These are phyloP conservation scores for Leptographium lundbergii DNA, from an alignment of 2,329 filamentous ascomycete genomes.

Conservation along the genomic window DNA sequence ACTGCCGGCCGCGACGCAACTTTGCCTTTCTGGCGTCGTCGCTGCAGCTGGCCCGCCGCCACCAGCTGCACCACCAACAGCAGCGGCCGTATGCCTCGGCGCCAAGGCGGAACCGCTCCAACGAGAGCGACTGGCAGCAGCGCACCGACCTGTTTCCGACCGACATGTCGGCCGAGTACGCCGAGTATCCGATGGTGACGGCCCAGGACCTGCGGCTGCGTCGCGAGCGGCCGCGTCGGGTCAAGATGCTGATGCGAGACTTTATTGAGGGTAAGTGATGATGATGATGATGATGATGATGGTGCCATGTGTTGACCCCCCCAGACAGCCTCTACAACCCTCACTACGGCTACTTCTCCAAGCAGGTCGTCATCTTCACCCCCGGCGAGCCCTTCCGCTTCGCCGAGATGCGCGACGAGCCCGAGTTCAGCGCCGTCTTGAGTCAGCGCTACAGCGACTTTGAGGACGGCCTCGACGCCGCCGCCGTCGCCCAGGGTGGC, in stretches of 20 bases:
- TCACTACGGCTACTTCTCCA: constrained; percentile 90
- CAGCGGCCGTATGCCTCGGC: constrained; percentile 13
- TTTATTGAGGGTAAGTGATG: constrained; percentile 72
- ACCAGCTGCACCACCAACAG: constrained; percentile 16
- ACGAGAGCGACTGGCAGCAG: constrained; percentile 76
- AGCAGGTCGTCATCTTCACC: constrained; percentile 91
- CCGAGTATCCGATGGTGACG: constrained; percentile 72
- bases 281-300: too few species aligned
- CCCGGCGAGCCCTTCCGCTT: constrained; percentile 90
- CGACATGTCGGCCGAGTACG: constrained; percentile 71
- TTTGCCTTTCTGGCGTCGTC: constrained; percentile 23
- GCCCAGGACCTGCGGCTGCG: constrained; percentile 62
- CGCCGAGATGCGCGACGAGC: constrained; percentile 65
- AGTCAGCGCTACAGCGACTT: constrained; percentile 77
- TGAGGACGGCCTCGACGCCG: constrained; percentile 72
- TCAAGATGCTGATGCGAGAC: constrained; percentile 95
- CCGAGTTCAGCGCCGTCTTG: constrained; percentile 67
- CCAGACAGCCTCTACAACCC: constrained; percentile 89
- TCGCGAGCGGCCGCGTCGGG: constrained; percentile 65
- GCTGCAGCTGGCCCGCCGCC: constrained; percentile 24
- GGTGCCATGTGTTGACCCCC: too few species aligned
- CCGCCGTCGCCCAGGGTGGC: constrained; percentile 38
- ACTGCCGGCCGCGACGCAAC: constrained; percentile 43
- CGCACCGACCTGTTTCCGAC: constrained; percentile 60
- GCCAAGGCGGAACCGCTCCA: constrained; percentile 14